Percentiles rank a stretch among this genome's conserved stretches.
phyloP scores from a whole-genome alignment of 331 rosid species.

The Pyracantha coccinea region DNA sequence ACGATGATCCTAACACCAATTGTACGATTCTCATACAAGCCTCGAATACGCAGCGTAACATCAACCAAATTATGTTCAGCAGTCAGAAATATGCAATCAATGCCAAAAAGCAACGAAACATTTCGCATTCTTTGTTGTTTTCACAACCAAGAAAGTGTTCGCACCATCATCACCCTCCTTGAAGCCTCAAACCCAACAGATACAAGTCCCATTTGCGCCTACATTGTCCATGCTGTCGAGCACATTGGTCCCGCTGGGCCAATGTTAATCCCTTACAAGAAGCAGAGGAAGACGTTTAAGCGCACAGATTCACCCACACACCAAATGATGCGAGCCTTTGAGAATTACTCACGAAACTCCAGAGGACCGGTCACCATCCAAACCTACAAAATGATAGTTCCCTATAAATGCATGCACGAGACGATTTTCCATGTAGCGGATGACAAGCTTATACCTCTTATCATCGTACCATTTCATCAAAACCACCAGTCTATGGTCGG shows the following conservation, averaged over 20 bases:
- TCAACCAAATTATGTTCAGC: neutral
- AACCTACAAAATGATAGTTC: slow-evolving; percentile 33
- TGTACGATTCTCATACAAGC: slow-evolving; percentile 11
- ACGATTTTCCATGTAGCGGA: slow-evolving; percentile 26
- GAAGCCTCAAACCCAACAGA: slow-evolving; percentile 30
- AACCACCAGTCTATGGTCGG: slow-evolving; percentile 2
- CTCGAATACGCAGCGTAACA: neutral
- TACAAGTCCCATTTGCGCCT: slow-evolving; percentile 26
- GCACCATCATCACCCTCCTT: slow-evolving; percentile 22
- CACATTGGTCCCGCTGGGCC: slow-evolving; percentile 31
- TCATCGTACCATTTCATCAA: slow-evolving; percentile 46
- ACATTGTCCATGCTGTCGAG: slow-evolving; percentile 32
- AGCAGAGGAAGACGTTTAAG: neutral
- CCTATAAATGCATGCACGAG: slow-evolving; percentile 49
- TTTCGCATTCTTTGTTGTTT: slow-evolving; percentile 30
- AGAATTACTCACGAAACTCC: slow-evolving; percentile 28
- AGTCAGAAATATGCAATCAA: neutral
- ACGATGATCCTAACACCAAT: slow-evolving; percentile 15
- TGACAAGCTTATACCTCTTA: slow-evolving; percentile 29
- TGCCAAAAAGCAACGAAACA: slow-evolving; percentile 1
- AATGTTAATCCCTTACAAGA: slow-evolving; percentile 22
- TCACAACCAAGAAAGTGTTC: slow-evolving; percentile 31
- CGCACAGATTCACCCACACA: slow-evolving; percentile 6
- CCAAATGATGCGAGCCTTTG: slow-evolving; percentile 40
- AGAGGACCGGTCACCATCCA: slow-evolving; percentile 18